A percentile compares a stretch with the other conserved stretches of the same genome.
phyloP scores from a whole-genome alignment of 1,284 basidiomycete genomes.

The Pyrrhoderma noxium region DNA sequence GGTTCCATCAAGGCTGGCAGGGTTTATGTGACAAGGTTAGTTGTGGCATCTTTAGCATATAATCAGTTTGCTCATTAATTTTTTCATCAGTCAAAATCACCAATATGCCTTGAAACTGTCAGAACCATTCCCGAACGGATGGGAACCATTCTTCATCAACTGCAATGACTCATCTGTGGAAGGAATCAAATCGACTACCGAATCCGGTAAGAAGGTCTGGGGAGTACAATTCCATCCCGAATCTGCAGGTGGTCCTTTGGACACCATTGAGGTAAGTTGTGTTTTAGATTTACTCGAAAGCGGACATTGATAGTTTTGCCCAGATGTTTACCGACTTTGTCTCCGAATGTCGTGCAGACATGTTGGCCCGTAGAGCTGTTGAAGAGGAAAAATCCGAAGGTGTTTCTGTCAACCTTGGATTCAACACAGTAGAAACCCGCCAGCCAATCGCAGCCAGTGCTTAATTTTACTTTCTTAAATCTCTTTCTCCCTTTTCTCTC shows the following conservation, averaged over 20 bases:
- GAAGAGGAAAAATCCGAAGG: constrained; percentile 8
- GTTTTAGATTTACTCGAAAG: neutral
- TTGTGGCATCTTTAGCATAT: constrained; percentile 18
- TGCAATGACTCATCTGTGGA: constrained; percentile 97
- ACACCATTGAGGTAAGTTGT: constrained; percentile 76
- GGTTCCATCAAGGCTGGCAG: constrained; percentile 92
- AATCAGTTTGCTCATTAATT: constrained; percentile 5
- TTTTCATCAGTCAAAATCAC: constrained; percentile 69
- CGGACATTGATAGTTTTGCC: neutral
- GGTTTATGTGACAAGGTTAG: constrained; percentile 92
- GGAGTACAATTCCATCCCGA: constrained; percentile 98
- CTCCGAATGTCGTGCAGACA: constrained; percentile 61
- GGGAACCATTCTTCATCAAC: constrained; percentile 98
- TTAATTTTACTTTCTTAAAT: neutral
- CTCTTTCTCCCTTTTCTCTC: neutral
- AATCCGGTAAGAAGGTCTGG: constrained; percentile 86
- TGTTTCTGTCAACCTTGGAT: constrained; percentile 24
- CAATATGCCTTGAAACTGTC: constrained; percentile 91
- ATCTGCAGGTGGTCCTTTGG: constrained; percentile 85
- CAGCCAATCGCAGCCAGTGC: constrained; percentile 25
- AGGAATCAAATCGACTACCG: constrained; percentile 87
- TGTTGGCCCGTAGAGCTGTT: constrained; percentile 28
- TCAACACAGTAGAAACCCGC: constrained; percentile 21
- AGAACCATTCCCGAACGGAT: constrained; percentile 90
- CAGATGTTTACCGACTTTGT: constrained; percentile 94